Evolutionary conservation across 2,329 filamentous ascomycete species (phyloP).

Genomic region (Macroventuria anomochaeta): DNA sequence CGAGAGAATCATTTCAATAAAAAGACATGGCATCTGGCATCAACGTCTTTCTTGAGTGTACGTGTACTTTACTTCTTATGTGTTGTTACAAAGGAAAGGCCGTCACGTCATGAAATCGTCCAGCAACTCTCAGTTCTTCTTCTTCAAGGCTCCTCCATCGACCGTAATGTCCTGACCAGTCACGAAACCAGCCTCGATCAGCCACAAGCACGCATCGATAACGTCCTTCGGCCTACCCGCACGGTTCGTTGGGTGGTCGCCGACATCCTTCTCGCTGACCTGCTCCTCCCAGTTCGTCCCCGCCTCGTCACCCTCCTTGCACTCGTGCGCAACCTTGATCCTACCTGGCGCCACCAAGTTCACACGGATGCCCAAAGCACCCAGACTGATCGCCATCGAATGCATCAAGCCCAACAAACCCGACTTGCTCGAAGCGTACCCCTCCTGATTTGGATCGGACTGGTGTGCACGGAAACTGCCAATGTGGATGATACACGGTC

Average conservation of each 20-base stretch:
- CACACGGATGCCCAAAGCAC: constrained; percentile 53
- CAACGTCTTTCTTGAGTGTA: not conserved
- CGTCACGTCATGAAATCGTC: not conserved
- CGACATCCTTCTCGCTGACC: constrained; percentile 50
- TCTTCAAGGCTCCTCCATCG: constrained; percentile 47
- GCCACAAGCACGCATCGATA: constrained; percentile 53
- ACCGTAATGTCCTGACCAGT: constrained; percentile 49
- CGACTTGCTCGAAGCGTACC: constrained; percentile 60
- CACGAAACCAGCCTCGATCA: constrained; percentile 50
- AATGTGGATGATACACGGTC: constrained; percentile 57
- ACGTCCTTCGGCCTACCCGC: constrained; percentile 56
- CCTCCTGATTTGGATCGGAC: constrained; percentile 57
- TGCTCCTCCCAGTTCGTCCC: constrained; percentile 49
- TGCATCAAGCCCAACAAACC: constrained; percentile 60
- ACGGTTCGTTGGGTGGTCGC: constrained; percentile 54
- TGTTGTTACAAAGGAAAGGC: not conserved
- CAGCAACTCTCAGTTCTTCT: constrained; percentile 33
- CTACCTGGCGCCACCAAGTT: constrained; percentile 57
- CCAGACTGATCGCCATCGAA: constrained; percentile 57
- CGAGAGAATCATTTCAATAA: not conserved
- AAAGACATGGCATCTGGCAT: no score
- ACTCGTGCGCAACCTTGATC: constrained; percentile 57
- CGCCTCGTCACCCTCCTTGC: constrained; percentile 53
- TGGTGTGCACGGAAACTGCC: constrained; percentile 56
- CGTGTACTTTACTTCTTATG: not conserved